Conservation (phyloP, 352 stramenopile species). For the Globisporangium megalacanthum region DNA sequence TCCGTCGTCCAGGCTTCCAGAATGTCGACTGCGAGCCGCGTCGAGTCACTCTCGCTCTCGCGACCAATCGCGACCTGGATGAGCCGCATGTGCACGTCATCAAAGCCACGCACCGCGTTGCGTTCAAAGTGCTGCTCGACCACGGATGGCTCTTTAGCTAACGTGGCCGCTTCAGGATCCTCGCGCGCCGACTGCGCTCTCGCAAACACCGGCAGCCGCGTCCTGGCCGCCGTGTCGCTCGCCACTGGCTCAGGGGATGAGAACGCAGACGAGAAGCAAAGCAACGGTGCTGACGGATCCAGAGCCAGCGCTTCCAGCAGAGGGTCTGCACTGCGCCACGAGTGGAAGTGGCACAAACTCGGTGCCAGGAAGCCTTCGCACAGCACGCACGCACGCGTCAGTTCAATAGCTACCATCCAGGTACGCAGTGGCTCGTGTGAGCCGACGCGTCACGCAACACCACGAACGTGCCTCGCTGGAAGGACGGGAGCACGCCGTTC, state of each 20-base stretch:
- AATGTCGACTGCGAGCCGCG: background rate
- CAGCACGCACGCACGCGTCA: background rate
- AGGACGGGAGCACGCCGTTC: conserved; percentile 1
- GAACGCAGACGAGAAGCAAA: conserved; percentile 39
- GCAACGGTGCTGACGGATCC: background rate
- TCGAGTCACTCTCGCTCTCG: background rate
- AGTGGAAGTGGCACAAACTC: conserved; percentile 25
- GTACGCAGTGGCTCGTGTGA: background rate
- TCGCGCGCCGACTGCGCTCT: background rate
- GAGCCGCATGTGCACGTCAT: background rate
- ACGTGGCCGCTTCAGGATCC: background rate
- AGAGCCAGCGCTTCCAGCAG: conserved; percentile 1
- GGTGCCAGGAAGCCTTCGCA: conserved; percentile 33
- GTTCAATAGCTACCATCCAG: background rate
- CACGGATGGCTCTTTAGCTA: background rate
- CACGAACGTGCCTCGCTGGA: conserved; percentile 16
- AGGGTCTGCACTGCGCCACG: conserved; percentile 18
- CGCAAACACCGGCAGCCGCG: background rate
- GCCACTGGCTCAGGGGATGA: conserved; percentile 7
- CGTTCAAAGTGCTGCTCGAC: conserved; percentile 3
- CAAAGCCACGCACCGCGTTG: conserved; percentile 1
- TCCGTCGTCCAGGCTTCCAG: conserved; percentile 10
- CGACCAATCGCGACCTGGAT: conserved; percentile 8
- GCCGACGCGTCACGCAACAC: too few species aligned
- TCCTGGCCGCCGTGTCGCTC: background rate